Base-by-base conservation (phyloP, 129 eudicot species). In the Tagetes erecta region DNA sequence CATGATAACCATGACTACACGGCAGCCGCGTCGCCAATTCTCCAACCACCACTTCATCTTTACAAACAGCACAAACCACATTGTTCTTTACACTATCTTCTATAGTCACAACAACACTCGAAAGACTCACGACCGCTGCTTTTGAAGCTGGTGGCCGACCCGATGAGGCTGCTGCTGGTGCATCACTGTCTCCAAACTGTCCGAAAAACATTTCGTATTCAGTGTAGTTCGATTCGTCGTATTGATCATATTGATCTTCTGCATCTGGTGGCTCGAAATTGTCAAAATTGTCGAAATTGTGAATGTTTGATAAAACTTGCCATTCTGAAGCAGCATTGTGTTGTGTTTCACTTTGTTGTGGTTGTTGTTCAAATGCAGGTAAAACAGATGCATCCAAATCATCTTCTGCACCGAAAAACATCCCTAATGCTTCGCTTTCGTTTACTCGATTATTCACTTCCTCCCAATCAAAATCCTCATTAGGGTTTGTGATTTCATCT, bases 101-200 rank as follows among this genome's bases (percentile, higher is more conserved):
- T 76, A 79, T 35, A 50, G 66, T 78, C 57, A 84, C 3, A 20
- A 75, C 75, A 27, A 89, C 84, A 1, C 71, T 75, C n/a, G 75
- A 33, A 35, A 89, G 83, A 64, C 68, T 81, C 72, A 68, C 82
- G 20, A 89, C 77, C 3, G 40, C 90, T 1, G 47, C n/a, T 63
- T 85, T 85, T 1, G 96, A 81, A 66, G 96, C 92, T 5, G 96
- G 92, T 3, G 96, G 92, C 40, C 84, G 73, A 9, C 90, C 90
- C 68, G 81, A 13, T 8, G 57, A 50, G 0, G 27, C 27, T 20
- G 27, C 27, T 20, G 27, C 27, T 20, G 78, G 46, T 10, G 60
- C 57, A 13, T 85, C 92, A 40, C 71, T 66, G 2, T 89, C 96
- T 6, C 67, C 84, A 78, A 89, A 86, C 79, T 82, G 89, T 52